These are phyloP conservation scores for Ogataea kodamae DNA, from an alignment of 805 yeast species.

Conservation along the genomic window DNA sequence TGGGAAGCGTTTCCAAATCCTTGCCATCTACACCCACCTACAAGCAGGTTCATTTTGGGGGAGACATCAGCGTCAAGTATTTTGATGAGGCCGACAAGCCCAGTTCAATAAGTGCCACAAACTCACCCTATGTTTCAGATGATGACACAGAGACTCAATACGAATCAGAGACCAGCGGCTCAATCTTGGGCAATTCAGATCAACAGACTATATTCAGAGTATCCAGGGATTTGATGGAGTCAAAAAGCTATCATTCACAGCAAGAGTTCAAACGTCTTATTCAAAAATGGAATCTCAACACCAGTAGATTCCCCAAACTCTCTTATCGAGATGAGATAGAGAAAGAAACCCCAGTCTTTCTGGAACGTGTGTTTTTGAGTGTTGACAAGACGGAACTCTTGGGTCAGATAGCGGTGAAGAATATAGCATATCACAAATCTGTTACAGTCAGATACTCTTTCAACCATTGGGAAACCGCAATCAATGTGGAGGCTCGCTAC, in stretches of 20 bases:
- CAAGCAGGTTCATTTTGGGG: constrained; percentile 84
- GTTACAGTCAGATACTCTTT: constrained; percentile 72
- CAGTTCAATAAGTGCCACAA: constrained; percentile 63
- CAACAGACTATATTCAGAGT: constrained; percentile 16
- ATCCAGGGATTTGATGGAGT: constrained; percentile 19
- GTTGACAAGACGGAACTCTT: constrained; percentile 53
- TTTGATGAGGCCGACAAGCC: constrained; percentile 76
- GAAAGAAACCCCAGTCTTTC: constrained; percentile 45
- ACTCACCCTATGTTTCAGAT: constrained; percentile 49
- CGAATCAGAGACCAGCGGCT: constrained; percentile 17
- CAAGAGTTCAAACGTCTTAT: constrained; percentile 22
- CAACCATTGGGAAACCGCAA: constrained; percentile 74
- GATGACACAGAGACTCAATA: constrained; percentile 31
- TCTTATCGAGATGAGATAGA: constrained; percentile 44
- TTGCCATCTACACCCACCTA: constrained; percentile 56
- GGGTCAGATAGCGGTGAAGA: constrained; percentile 79
- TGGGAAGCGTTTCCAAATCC: constrained; percentile 32
- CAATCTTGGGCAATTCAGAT: constrained; percentile 9
- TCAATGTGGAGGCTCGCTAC: constrained; percentile 64
- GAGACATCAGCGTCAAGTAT: constrained; percentile 65
- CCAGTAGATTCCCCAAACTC: constrained; percentile 40
- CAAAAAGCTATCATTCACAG: constrained; percentile 14
- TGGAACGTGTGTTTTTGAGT: constrained; percentile 62
- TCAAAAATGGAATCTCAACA: constrained; percentile 44
- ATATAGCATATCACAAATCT: constrained; percentile 62